A percentile compares a stretch with the other conserved stretches of the same genome.
phyloP scores from a whole-genome alignment of 805 yeast genomes.

The Monosporozyma servazzii region DNA sequence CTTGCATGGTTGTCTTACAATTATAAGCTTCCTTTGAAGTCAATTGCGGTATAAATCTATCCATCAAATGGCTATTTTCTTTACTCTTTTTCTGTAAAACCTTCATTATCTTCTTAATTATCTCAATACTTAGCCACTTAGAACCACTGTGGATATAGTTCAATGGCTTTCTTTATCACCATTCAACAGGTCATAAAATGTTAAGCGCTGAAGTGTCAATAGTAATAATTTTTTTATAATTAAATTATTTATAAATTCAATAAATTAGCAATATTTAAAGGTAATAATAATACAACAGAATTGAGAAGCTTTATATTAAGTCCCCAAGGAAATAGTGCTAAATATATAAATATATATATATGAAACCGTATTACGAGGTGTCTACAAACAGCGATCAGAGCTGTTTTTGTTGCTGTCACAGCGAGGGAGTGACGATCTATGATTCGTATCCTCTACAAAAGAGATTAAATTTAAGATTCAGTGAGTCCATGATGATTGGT shows the following conservation, averaged over 20 bases:
- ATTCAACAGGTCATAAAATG: neutral
- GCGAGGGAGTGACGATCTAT: constrained; percentile 74
- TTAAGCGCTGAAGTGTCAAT: neutral
- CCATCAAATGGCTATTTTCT: constrained; percentile 18
- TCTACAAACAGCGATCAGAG: constrained; percentile 84
- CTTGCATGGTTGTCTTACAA: neutral
- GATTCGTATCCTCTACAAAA: constrained; percentile 68
- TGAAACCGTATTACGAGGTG: constrained; percentile 39
- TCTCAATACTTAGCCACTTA: too few relatives aligned
- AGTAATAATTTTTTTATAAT: too few relatives aligned
- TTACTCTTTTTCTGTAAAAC: neutral
- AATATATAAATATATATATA: too few relatives aligned
- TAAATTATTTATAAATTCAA: too few relatives aligned
- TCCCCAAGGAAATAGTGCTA: too few relatives aligned
- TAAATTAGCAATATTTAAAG: neutral
- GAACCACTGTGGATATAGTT: too few relatives aligned
- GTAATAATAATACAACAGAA: neutral
- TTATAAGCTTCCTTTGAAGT: constrained; percentile 25
- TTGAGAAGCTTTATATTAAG: too few relatives aligned
- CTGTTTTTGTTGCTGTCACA: constrained; percentile 79
- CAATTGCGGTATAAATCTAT: constrained; percentile 33
- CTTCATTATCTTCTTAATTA: constrained; percentile 10
- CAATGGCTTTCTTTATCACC: neutral
- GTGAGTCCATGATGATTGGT: neutral
- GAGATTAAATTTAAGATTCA: constrained; percentile 18